Percentiles rank a stretch among this genome's conserved stretches.
Conservation (phyloP, 176 grass and related monocot genomes). For the Oryza australiensis region DNA sequence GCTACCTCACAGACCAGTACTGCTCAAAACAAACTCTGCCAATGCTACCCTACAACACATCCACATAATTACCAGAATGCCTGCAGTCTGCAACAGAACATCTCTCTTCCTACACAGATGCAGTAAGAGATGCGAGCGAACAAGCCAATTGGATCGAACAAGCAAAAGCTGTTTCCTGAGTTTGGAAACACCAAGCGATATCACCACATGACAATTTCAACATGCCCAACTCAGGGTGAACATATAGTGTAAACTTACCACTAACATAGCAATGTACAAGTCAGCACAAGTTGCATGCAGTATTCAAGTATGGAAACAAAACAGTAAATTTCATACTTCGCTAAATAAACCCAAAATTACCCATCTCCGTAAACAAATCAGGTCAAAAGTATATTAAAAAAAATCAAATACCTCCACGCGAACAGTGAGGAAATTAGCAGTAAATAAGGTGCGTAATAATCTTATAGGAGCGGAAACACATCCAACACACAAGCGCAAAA, state of each 20-base stretch:
- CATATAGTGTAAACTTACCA: neutral
- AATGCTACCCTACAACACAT: neutral
- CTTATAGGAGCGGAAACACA: conserved; percentile 12
- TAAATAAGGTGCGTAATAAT: neutral
- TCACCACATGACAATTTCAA: neutral
- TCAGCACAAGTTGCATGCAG: neutral
- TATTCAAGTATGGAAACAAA: neutral
- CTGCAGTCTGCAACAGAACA: neutral
- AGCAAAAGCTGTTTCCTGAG: neutral
- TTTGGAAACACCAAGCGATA: neutral
- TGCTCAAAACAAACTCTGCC: neutral
- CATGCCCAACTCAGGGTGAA: neutral
- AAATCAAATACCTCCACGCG: neutral
- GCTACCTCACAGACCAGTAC: neutral
- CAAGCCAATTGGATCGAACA: neutral
- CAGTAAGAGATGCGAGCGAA: neutral
- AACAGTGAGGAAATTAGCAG: neutral
- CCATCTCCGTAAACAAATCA: neutral
- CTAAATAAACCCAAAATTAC: neutral
- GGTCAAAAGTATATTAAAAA: neutral
- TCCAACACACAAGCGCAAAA: neutral
- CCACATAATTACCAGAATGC: neutral
- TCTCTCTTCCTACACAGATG: neutral
- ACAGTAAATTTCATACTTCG: neutral
- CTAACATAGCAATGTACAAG: neutral